Conservation (phyloP, 1,139 yeast genomes). For the Yamadazyma aaseri region DNA sequence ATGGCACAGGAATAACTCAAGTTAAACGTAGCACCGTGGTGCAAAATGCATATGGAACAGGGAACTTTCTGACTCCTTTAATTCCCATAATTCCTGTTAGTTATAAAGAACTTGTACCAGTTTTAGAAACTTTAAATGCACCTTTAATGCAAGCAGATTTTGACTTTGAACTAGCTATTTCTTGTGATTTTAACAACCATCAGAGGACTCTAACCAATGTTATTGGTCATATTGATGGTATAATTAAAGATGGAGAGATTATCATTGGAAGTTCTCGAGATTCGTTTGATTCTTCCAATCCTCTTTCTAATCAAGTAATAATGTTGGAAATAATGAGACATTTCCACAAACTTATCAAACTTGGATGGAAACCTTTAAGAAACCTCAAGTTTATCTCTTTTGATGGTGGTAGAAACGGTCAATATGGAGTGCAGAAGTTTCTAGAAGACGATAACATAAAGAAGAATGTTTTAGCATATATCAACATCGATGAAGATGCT, state of each 20-base stretch:
- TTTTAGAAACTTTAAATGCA: slow-evolving; percentile 26
- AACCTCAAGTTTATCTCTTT: slow-evolving; percentile 43
- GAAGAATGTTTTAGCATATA: slow-evolving; percentile 33
- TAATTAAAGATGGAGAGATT: slow-evolving; percentile 42
- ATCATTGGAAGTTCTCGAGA: slow-evolving; percentile 46
- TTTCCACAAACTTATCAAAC: slow-evolving; percentile 27
- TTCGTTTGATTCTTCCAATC: slow-evolving; percentile 36
- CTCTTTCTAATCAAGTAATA: slow-evolving; percentile 42
- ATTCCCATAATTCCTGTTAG: slow-evolving; percentile 42
- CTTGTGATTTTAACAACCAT: slow-evolving; percentile 17
- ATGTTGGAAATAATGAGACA: slow-evolving; percentile 42
- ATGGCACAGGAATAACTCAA: slow-evolving; percentile 6
- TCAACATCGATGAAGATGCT: slow-evolving; percentile 42
- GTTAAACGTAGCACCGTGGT: slow-evolving; percentile 21
- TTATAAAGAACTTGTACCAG: slow-evolving; percentile 28
- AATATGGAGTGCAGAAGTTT: slow-evolving; percentile 30
- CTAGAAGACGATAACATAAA: slow-evolving; percentile 25
- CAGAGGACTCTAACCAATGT: slow-evolving; percentile 30
- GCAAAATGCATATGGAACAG: slow-evolving; percentile 10
- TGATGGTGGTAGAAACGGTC: slow-evolving; percentile 41
- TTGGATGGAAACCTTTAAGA: slow-evolving; percentile 48
- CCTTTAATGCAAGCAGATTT: slow-evolving; percentile 22
- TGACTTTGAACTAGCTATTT: slow-evolving; percentile 20
- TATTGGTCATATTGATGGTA: slow-evolving; percentile 37
- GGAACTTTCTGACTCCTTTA: slow-evolving; percentile 12